Percentiles rank a stretch among this genome's conserved stretches.
phyloP scores from a whole-genome alignment of 192 early-diverging fungal species.

The Coemansia asiatica region DNA sequence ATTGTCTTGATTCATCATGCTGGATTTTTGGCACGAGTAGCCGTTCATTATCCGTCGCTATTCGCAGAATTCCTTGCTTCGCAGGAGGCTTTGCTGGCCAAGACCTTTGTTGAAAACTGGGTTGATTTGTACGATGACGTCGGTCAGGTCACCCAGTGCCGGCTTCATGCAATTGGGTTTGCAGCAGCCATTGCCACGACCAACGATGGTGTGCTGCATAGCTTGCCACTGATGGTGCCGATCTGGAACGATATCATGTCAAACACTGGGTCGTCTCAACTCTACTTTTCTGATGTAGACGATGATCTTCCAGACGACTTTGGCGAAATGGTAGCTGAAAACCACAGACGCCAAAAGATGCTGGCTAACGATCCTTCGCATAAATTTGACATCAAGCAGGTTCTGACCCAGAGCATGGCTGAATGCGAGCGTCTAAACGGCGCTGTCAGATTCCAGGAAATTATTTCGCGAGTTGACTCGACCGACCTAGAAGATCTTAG shows the following conservation, averaged over 20 bases:
- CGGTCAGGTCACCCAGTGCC: slow-evolving; percentile 30
- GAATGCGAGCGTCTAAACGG: slow-evolving; percentile 48
- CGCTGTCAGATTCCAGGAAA: slow-evolving; percentile 21
- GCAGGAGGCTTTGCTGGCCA: slow-evolving; percentile 20
- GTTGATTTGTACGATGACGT: slow-evolving; percentile 33
- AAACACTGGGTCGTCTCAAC: slow-evolving; percentile 34
- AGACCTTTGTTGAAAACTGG: slow-evolving; percentile 36
- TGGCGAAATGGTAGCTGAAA: slow-evolving; percentile 29
- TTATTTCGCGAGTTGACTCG: slow-evolving; percentile 27
- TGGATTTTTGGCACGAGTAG: slow-evolving; percentile 35
- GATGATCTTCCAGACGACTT: slow-evolving; percentile 12
- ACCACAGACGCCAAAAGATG: slow-evolving; percentile 25
- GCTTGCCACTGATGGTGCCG: slow-evolving; percentile 40
- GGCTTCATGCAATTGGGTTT: slow-evolving; percentile 29
- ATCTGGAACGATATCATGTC: slow-evolving; percentile 50
- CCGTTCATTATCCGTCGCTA: slow-evolving; percentile 33
- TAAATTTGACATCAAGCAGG: slow-evolving; percentile 26
- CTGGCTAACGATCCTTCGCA: slow-evolving; percentile 34
- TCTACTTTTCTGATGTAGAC: slow-evolving; percentile 27
- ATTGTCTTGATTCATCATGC: slow-evolving; percentile 30
- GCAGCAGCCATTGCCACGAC: slow-evolving; percentile 35
- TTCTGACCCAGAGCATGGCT: slow-evolving; percentile 26
- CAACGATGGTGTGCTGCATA: slow-evolving; percentile 32
- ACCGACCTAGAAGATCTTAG: slow-evolving; percentile 30
- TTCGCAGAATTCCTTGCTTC: slow-evolving; percentile 37